These are phyloP conservation scores for Scheffersomyces lignosus DNA, from an alignment of 805 yeast genomes.

Conservation along the genomic window DNA sequence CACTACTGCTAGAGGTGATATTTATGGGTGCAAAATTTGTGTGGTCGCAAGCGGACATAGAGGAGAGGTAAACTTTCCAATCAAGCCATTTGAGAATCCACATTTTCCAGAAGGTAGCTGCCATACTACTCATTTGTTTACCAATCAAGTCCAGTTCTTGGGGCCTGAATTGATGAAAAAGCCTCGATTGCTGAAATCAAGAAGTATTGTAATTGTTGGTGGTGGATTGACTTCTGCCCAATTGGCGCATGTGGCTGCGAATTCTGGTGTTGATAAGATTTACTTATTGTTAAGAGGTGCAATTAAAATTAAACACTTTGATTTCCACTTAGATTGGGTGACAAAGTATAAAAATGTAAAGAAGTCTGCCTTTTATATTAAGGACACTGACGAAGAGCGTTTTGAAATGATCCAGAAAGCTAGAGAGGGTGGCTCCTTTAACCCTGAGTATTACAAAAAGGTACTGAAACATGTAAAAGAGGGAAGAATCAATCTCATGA, in stretches of 20 bases:
- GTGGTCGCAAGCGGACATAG: constrained; percentile 38
- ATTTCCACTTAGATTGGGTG: constrained; percentile 50
- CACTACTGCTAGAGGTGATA: constrained; percentile 27
- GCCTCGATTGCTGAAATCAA: constrained; percentile 5
- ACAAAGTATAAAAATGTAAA: constrained; percentile 48
- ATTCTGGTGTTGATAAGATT: constrained; percentile 28
- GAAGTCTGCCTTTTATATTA: constrained; percentile 43
- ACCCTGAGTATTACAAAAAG: constrained; percentile 42
- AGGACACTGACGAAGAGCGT: constrained; percentile 44
- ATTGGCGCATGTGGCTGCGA: constrained; percentile 38
- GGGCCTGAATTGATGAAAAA: constrained; percentile 12
- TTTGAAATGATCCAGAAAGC: constrained; percentile 41
- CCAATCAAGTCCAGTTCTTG: constrained; percentile 22
- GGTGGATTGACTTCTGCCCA: constrained; percentile 51
- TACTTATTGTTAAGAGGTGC: constrained; percentile 36
- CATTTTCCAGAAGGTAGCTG: constrained; percentile 26
- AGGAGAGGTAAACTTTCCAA: constrained; percentile 35
- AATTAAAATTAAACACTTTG: constrained; percentile 46
- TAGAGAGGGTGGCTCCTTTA: constrained; percentile 46
- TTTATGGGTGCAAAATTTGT: constrained; percentile 33
- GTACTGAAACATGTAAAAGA: constrained; percentile 26
- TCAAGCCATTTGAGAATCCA: constrained; percentile 15
- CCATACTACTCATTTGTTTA: constrained; percentile 38
- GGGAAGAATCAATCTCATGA: constrained; percentile 30
- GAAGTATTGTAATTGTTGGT: constrained; percentile 38